Evolutionary conservation across 768 basidiomycete genomes (phyloP).

Genomic region (Trametes cinnabarina): DNA sequence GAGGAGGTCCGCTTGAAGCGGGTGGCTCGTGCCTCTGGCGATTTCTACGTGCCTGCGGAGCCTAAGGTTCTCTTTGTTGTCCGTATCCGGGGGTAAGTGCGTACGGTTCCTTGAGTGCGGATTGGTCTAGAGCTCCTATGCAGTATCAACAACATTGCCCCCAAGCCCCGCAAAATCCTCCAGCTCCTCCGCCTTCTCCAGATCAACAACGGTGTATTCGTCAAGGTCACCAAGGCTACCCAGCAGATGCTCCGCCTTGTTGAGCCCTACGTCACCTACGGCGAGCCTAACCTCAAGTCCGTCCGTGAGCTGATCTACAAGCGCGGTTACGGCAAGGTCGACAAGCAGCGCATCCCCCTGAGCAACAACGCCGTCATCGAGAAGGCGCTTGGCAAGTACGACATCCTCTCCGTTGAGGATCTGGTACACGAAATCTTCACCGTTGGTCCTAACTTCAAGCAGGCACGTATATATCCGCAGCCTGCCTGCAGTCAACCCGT

Average conservation of each 20-base stretch:
- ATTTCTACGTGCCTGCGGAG: conserved; percentile 97
- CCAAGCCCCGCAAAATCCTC: conserved; percentile 98
- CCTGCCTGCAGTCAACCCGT: not conserved
- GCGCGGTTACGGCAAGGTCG: conserved; percentile 97
- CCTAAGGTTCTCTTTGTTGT: conserved; percentile 97
- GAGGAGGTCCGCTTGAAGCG: conserved; percentile 97
- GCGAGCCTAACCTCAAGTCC: conserved; percentile 95
- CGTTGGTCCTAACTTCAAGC: conserved; percentile 98
- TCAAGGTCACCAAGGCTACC: conserved; percentile 95
- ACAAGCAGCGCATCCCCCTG: conserved; percentile 97
- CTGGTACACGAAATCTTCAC: conserved; percentile 96
- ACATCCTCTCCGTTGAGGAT: conserved; percentile 96
- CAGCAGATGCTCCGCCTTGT: conserved; percentile 97
- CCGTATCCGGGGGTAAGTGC: conserved; percentile 89
- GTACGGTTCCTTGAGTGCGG: not conserved
- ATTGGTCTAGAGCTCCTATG: not conserved
- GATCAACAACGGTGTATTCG: conserved; percentile 99
- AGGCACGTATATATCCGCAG: conserved; percentile 49
- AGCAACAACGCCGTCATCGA: conserved; percentile 94
- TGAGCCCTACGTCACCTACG: conserved; percentile 97
- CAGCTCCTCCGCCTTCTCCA: conserved; percentile 98
- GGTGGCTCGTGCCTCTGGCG: conserved; percentile 84
- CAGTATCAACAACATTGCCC: conserved; percentile 99
- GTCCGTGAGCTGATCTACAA: conserved; percentile 99
- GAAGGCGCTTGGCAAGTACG: conserved; percentile 82